Base-by-base conservation (phyloP, 257 asterid species). In the Coffea eugenioides region DNA sequence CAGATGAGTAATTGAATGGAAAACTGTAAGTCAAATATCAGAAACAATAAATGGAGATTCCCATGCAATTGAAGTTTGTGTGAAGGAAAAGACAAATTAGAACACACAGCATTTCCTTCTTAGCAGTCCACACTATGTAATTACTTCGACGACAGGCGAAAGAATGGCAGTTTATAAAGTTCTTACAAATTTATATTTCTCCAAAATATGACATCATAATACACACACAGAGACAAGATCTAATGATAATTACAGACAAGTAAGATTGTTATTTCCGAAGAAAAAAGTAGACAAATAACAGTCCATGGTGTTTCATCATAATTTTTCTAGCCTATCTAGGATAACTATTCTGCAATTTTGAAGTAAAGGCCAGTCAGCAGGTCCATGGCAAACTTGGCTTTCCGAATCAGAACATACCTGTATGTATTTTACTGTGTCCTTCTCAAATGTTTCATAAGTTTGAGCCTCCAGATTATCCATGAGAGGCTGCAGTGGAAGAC, bases 401-500 rank as follows among this genome's bases (percentile, higher is more conserved):
- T 72, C 25, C 3, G 23, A 43, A 16, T 67, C 20, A 83, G 31
- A 21, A 66, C 43, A 8, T 84, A 96, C 99, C 97, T 96, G 99
- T 77, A 88, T 85, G 83, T 96, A 96, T 84, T 96, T 94, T 39
- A 86, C 89, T 0, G 97, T 91, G 84, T 96, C 99, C 88, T 90
- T 96, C 84, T 96, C 99, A 86, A 96, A 96, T 71, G 91, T 96
- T 88, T 96, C 99, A 77, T 96, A 96, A 54, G 99, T 96, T 86
- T 96, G 98, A 69, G 98, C 98, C 93, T 96, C 99, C 88, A 96
- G 85, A 87, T 96, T 96, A 85, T 96, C 99, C 99, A 96, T 96
- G 76, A 96, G 99, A 82, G 99, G 99, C 99, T 96, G 94, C 89
- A 85, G 46, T 18, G 59, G 75, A 62, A 49, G 71, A 83, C 67